Evolutionary conservation across 805 yeast species (phyloP), one percentile per base, ranked within the genome.

Genomic region (Lipomyces lipofer): DNA sequence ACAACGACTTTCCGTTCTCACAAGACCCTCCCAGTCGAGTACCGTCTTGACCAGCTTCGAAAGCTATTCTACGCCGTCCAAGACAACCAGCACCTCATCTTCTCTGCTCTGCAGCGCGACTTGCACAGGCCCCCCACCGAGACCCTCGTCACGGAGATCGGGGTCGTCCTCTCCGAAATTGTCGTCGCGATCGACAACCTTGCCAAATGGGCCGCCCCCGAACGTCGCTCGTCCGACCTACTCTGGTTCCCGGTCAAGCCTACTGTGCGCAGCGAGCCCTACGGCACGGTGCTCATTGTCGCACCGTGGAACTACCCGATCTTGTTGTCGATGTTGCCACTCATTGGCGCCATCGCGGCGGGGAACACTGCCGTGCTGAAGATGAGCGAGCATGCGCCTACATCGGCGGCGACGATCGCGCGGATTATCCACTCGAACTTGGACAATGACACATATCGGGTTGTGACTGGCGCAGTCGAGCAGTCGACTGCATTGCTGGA

Each of bases 231-330:
- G 30, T 43, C 52, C 13, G 55, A 43, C 21, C 27, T 51, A 25
- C 33, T 32, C n/a, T 54, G 43, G 40, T 17, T 12, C 8, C 19
- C 54, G 3, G 24, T 59, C 46, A 36, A 35, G n/a, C 68, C 69
- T 10, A 67, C 65, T 33, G 45, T 69, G 40, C 63, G 66, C 19
- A 66, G 62, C 54, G 66, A 64, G 39, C 77, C 78, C 12, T 63
- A 64, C 44, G 98, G 97, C 3, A 78, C 79, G 1, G 85, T 85
- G 2, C 76, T 90, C 55, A 75, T 92, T 47, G 82, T 91, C 46
- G 73, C 85, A 2, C 92, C 96, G 0, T 88, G 85, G 78, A 88
- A 88, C 71, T 89, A 83, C 67, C 96, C 98, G 1, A 68, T 86
- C 42, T 56, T 78, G 25, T 72, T 92, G 55, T 64, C 87, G 0